Conservation (phyloP, 768 basidiomycete genomes). For the Cystofilobasidium capitatum region DNA sequence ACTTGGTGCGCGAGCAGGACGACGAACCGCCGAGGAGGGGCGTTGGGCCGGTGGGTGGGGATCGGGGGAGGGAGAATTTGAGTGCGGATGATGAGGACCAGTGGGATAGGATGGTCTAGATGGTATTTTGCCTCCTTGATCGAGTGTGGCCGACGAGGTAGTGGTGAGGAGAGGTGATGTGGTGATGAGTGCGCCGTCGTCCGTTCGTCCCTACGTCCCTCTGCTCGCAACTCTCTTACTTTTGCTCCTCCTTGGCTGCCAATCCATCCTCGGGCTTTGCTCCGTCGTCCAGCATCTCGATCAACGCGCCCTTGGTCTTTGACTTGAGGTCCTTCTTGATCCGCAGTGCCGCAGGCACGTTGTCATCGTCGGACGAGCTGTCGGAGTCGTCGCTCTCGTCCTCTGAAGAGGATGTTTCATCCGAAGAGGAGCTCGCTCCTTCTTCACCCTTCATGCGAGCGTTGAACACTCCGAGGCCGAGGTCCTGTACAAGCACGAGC, state of each 20-base stretch:
- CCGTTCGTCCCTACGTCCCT: no score
- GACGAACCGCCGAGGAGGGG: slow-evolving; percentile 14
- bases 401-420: not conserved
- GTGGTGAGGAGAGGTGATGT: not conserved
- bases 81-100: slow-evolving; percentile 19
- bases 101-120: slow-evolving; percentile 23
- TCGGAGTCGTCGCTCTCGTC: not conserved
- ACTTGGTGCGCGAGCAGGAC: not conserved
- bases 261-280: no score
- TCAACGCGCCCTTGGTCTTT: not conserved
- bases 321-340: not conserved
- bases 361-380: not conserved
- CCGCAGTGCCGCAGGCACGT: not conserved
- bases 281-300: not conserved
- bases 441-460: slow-evolving; percentile 17
- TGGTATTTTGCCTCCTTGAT: not conserved
- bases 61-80: slow-evolving; percentile 19
- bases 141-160: not conserved
- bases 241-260: not conserved
- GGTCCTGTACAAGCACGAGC: slow-evolving; percentile 2
- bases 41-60: slow-evolving; percentile 17
- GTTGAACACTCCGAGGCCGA: slow-evolving; percentile 24
- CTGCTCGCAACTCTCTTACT: no score
- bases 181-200: no score
- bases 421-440: not conserved